Percentiles rank a stretch among this genome's conserved stretches.
phyloP scores from a whole-genome alignment of 2,329 filamentous ascomycete species.

The Exophiala lecanii-corni region DNA sequence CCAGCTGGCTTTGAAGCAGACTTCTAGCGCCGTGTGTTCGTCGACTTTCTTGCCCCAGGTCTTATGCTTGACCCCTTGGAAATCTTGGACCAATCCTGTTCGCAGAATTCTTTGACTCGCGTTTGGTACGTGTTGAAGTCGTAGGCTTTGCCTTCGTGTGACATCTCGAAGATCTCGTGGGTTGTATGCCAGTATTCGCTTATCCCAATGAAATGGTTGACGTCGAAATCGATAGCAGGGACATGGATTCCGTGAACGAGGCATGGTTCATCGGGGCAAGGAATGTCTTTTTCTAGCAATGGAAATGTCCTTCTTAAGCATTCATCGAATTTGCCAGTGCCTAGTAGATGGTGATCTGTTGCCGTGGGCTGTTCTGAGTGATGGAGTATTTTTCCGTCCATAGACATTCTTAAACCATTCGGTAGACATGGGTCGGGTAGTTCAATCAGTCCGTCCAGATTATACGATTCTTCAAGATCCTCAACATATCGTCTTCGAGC shows the following conservation, averaged over 20 bases:
- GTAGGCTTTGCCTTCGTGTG: slow-evolving; percentile 73
- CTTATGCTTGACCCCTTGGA: slow-evolving; percentile 59
- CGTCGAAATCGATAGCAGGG: slow-evolving; percentile 90
- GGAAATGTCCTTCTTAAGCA: slow-evolving; percentile 80
- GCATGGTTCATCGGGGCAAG: slow-evolving; percentile 78
- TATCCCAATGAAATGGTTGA: slow-evolving; percentile 96
- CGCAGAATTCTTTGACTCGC: slow-evolving; percentile 79
- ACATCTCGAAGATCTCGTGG: slow-evolving; percentile 81
- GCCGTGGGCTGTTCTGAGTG: slow-evolving; percentile 31
- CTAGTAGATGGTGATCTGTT: slow-evolving; percentile 55
- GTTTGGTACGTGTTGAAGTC: slow-evolving; percentile 86
- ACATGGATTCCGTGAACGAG: slow-evolving; percentile 87
- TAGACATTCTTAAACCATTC: slow-evolving; percentile 65
- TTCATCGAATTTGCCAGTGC: slow-evolving; percentile 81
- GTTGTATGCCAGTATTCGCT: slow-evolving; percentile 99
- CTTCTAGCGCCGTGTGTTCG: slow-evolving; percentile 69
- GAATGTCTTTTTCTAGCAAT: slow-evolving; percentile 80
- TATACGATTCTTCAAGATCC: slow-evolving; percentile 63
- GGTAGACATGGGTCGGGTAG: slow-evolving; percentile 90
- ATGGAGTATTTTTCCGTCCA: slow-evolving; percentile 58
- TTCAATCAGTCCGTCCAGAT: slow-evolving; percentile 56
- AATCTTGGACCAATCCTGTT: slow-evolving; percentile 74
- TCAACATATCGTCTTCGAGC: slow-evolving; percentile 82
- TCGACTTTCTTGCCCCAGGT: slow-evolving; percentile 74
- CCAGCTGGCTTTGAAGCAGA: slow-evolving; percentile 98